Evolutionary conservation across 2,329 filamentous ascomycete genomes (phyloP).

Genomic region (Graphium sp.): DNA sequence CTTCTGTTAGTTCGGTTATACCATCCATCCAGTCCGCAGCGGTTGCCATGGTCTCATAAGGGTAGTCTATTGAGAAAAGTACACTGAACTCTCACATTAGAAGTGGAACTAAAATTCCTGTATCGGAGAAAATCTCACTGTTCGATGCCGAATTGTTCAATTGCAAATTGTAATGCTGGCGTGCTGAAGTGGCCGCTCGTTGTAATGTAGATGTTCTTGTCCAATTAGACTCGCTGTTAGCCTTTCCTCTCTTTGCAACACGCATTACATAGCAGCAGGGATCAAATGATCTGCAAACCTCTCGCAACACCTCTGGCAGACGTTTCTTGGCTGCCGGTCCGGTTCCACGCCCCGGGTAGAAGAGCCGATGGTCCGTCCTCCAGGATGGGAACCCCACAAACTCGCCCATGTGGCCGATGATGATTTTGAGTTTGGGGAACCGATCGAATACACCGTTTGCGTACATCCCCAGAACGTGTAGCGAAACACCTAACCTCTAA

Average conservation of each 20-base stretch:
- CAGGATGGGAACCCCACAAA: too few species aligned
- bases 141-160: constrained; percentile 1
- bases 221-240: background rate
- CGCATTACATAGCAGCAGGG: background rate
- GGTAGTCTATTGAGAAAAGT: constrained; percentile 2
- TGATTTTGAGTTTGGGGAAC: constrained; percentile 17
- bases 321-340: background rate
- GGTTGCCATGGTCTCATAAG: constrained; percentile 1
- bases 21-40: background rate
- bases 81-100: background rate
- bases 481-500: constrained; percentile 11
- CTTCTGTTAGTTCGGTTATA: background rate
- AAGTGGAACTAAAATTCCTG: too few species aligned
- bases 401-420: constrained; percentile 23
- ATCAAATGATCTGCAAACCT: background rate
- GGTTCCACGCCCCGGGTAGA: background rate
- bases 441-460: constrained; percentile 16
- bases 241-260: background rate
- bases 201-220: constrained; percentile 1
- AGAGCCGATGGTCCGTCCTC: too few species aligned
- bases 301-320: background rate
- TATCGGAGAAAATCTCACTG: too few species aligned
- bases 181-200: constrained; percentile 1
- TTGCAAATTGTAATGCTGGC: constrained; percentile 1
- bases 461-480: constrained; percentile 17